Base-by-base conservation (phyloP, 2,329 filamentous ascomycete species). In the Penicillium palitans region DNA sequence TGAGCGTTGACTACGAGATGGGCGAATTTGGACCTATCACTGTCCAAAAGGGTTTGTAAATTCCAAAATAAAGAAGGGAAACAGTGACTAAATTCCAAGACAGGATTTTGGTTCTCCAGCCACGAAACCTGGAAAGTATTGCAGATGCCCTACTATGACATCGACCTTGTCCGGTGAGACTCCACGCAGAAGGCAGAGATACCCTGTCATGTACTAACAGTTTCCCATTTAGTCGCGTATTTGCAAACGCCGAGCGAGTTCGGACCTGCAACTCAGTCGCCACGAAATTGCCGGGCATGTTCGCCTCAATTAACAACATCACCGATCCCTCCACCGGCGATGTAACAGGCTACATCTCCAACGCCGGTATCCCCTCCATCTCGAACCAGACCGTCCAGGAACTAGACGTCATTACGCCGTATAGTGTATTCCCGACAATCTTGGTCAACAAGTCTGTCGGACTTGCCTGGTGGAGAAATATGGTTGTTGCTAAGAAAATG, bases 111-210 rank as follows among this genome's bases (percentile, higher is more conserved):
- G 75, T 78, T 79, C 62, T 77, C 75, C 8, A 71, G 68, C 39
- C 75, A 78, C 40, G 76, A 79, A 51, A 72, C 70, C 4, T 78
- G 77, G 76, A 79, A 79, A 41, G 71, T 75, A 6, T 62, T 79
- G 24, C 72, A 79, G 65, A 68, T 79, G 60, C 77, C 77, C 0
- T 79, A 79, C 57, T 76, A 73, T 52, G 76, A 79, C 41, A 67
- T 79, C 24, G 71, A 77, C 25, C 70, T 79, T 44, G 69, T 79
- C 12, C 67, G 68, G 74, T 66, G 9, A 45, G 41, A 54, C 72
- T 61, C 62, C 12, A 15, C 24, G 6, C 50, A n/a, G 8, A 44
- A 44, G 33, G 31, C 31, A 21, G 27, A 29, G 5, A 44, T 35
- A 3, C 6, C 2, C 10, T 33, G 2, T 24, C 19, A 12, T 5